phyloP scores from a whole-genome alignment of 129 eudicot species.

The Centaurea solstitialis region DNA sequence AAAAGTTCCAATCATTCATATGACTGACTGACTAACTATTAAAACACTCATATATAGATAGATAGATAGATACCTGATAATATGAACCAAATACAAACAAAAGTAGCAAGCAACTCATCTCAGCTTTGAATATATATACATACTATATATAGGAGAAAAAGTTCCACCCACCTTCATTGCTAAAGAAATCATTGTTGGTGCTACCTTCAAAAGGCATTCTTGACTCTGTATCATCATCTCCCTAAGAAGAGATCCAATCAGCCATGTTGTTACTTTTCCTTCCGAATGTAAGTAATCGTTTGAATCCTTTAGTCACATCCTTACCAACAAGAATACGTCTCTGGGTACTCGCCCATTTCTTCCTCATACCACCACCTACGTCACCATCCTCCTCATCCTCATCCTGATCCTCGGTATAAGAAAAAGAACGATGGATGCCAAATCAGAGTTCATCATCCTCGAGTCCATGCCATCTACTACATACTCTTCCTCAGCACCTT shows the following conservation, averaged over 20 bases:
- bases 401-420: conserved; percentile 46
- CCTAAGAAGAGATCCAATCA: conserved; percentile 99
- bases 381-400: too few species aligned
- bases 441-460: conserved; percentile 47
- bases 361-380: conserved; percentile 39
- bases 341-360: conserved; percentile 96
- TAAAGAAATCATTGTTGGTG: conserved; percentile 49
- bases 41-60: conserved; percentile 16
- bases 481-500: conserved; percentile 42
- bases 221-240: conserved; percentile 95
- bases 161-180: conserved; percentile 64
- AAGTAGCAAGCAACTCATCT: conserved; percentile 24
- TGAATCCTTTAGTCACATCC: conserved; percentile 86
- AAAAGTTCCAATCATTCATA: conserved; percentile 12
- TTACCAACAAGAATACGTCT: conserved; percentile 69
- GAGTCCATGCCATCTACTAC: conserved; percentile 44
- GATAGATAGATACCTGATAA: conserved; percentile 2
- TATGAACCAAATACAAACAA: background rate
- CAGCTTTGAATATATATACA: too few species aligned
- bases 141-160: background rate
- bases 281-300: conserved; percentile 88
- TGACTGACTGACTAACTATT: conserved; percentile 2
- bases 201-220: conserved; percentile 84
- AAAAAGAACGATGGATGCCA: conserved; percentile 58
- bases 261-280: conserved; percentile 81